Percentiles rank a stretch among this genome's conserved stretches.
Conservation (phyloP, 1,284 basidiomycete species). For the Boletellus sp. region DNA sequence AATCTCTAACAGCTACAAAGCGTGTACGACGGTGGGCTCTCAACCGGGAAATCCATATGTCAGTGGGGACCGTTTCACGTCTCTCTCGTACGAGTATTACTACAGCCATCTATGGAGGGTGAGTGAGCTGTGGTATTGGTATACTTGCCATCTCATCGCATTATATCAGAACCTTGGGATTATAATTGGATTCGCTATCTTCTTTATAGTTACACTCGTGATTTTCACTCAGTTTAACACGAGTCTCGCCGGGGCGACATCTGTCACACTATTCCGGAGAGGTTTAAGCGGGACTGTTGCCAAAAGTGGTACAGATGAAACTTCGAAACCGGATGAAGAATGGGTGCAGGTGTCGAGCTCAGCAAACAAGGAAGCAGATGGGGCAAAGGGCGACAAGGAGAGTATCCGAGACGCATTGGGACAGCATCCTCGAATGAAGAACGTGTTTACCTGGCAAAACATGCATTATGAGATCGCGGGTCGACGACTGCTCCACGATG, state of each 20-base stretch:
- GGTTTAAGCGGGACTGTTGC: conserved; percentile 26
- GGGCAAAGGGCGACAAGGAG: conserved; percentile 8
- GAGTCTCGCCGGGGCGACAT: conserved; percentile 28
- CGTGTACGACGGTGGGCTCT: conserved; percentile 50
- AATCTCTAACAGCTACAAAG: conserved; percentile 51
- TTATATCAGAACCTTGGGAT: conserved; percentile 51
- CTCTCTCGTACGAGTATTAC: conserved; percentile 58
- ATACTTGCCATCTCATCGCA: conserved; percentile 5
- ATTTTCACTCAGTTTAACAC: conserved; percentile 50
- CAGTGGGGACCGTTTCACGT: conserved; percentile 35
- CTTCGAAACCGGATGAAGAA: conserved; percentile 20
- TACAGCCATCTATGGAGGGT: conserved; percentile 67
- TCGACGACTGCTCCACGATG: conserved; percentile 67
- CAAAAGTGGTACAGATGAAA: conserved; percentile 1
- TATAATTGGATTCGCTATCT: conserved; percentile 48
- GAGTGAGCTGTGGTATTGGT: conserved; percentile 34
- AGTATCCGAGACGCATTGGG: conserved; percentile 8
- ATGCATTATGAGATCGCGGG: conserved; percentile 59
- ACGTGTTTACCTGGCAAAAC: conserved; percentile 62
- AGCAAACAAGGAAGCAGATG: conserved; percentile 32
- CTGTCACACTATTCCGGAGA: conserved; percentile 43
- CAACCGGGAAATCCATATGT: conserved; percentile 21
- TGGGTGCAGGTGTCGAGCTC: conserved; percentile 22
- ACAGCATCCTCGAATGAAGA: conserved; percentile 19
- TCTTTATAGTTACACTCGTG: conserved; percentile 47